Base-by-base conservation (phyloP, 2,329 filamentous ascomycete species). In the Botryotinia convoluta region DNA sequence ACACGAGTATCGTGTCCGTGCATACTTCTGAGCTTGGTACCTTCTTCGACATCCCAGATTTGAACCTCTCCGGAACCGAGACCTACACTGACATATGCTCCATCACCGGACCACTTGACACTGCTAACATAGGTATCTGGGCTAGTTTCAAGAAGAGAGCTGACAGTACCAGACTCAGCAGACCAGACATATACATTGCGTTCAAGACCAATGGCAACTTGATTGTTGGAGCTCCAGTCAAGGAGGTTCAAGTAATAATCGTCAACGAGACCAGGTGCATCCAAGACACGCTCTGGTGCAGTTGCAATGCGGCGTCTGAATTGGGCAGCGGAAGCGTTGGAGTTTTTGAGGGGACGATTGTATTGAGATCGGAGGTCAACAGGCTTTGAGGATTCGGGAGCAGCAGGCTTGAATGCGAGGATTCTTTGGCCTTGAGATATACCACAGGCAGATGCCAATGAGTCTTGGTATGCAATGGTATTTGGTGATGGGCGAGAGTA, bases 231-330 rank as follows among this genome's bases (percentile, higher is more conserved):
- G 81, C 95, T 97, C 96, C 96, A 99, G 86, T 99, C 96, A 39
- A 99, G 90, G 57, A 99, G 88, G 86, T 99, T 99, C 79, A 99
- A 92, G 83, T 99, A 99, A 88, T 98, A 99, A 85, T 99, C 96
- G 80, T 99, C 96, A 75, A 98, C 92, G 71, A 99, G 90, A 72
- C 95, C 96, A 9, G 96, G 96, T 7, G 96, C 96, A 83, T 99
- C 96, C 39, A 99, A 89, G 22, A 99, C 96, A 77, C 96, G 93
- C 84, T 99, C 96, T 18, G 96, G 96, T 20, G 95, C 94, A 12
- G 96, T 98, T 71, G 96, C 92, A 74, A 99, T 94, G 79, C 95
- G 93, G 76, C 96, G 93, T 77, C 95, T 91, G 84, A 94, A 94
- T 83, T 98, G 94, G 45, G 95, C 93, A 67, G 93, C 91, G 79